Percentiles rank a stretch among this genome's conserved stretches.
phyloP scores from a whole-genome alignment of 176 grass and related monocot genomes.

The Tillandsia fasciculata region DNA sequence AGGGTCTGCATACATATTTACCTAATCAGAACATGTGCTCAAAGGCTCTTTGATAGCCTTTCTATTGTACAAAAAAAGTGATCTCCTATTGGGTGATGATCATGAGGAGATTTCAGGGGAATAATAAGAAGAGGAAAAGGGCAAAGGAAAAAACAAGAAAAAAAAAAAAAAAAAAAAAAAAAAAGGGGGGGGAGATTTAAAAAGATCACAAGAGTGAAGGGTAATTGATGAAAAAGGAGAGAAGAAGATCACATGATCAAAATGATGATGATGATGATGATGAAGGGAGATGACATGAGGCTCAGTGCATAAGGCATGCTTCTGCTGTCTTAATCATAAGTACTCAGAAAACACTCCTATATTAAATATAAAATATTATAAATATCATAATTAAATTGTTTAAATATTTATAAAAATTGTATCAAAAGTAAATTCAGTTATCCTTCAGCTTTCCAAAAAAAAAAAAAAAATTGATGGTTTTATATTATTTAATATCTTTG shows the following conservation, averaged over 20 bases:
- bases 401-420: neutral
- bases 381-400: neutral
- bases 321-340: neutral
- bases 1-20: too few relatives aligned
- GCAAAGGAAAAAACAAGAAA: too few relatives aligned
- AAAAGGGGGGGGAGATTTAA: neutral
- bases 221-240: neutral
- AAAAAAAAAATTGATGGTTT: too few relatives aligned
- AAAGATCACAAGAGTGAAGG: neutral
- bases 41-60: neutral
- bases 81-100: neutral
- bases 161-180: too few relatives aligned
- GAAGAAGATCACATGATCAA: neutral
- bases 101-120: neutral
- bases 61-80: neutral
- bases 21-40: too few relatives aligned
- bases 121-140: neutral
- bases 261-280: neutral
- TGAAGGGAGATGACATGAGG: neutral
- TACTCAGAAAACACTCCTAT: neutral
- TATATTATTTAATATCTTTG: too few relatives aligned
- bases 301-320: conserved; percentile 1
- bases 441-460: too few relatives aligned
- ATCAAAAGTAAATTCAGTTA: too few relatives aligned
- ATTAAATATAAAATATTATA: neutral